Evolutionary conservation across 2,329 filamentous ascomycete species (phyloP), one percentile per base, ranked within the genome.

Genomic region (Madurella mycetomatis): DNA sequence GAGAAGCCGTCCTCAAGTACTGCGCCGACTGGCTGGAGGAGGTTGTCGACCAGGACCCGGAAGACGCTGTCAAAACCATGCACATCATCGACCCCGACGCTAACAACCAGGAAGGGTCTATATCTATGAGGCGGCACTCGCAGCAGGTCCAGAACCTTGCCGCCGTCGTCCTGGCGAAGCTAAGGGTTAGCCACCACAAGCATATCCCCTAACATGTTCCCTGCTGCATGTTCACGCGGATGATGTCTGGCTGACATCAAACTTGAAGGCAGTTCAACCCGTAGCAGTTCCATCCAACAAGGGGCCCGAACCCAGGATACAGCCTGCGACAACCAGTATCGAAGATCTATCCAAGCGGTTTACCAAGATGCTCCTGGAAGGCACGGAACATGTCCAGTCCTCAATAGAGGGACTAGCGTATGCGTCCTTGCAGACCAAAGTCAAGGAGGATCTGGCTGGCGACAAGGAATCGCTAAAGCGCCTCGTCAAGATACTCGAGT

Each of bases 361-460:
- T 60, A 82, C 79, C 47, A 83, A 82, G 49, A 85, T 91, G 73
- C 76, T 91, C 44, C 66, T 86, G 30, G 76, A 76, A 31, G 76
- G 81, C 43, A 77, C 83, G 43, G 77, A 82, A 34, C 73, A 76
- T 51, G 79, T 81, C 57, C 82, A 87, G 63, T 84, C 88, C 66
- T 86, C 89, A 1, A 83, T 97, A 51, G 94, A 99, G 72, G 94
- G 92, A 5, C 76, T 99, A 56, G 94, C 92, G 13, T 97, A 96
- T 69, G 86, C 91, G 4, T 95, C 92, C 9, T 79, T 97, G 39
- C 90, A 90, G 64, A 84, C 92, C 5, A 84, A 83, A 55, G 83
- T 96, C 54, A 96, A 95, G 69, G 90, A 97, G 68, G 81, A 85
- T 47, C 77, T 97, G 9, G 83, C 84, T 12, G 78, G 79, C 47